A percentile compares a stretch with the other conserved stretches of the same genome.
These are phyloP conservation scores for Logfia minima DNA, from an alignment of 129 eudicot species.

Conservation along the genomic window DNA sequence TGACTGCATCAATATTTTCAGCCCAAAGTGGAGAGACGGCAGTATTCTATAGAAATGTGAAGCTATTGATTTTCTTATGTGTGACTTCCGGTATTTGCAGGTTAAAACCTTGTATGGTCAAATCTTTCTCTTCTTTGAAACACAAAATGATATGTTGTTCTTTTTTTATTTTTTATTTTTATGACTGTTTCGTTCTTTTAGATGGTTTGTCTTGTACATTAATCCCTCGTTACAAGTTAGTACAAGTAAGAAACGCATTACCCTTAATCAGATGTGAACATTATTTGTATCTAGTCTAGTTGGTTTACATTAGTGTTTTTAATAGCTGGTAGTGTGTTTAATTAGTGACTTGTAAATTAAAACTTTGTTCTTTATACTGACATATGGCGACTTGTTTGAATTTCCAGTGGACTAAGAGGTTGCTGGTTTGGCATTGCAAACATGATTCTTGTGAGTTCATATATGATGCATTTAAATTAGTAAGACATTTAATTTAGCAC, in stretches of 20 bases:
- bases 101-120: slow-evolving; percentile 76
- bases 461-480: background rate
- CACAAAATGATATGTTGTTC: slow-evolving; percentile 10
- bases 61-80: slow-evolving; percentile 62
- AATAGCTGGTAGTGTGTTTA: slow-evolving; percentile 10
- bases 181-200: background rate
- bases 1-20: slow-evolving; percentile 95
- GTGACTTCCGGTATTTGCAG: slow-evolving; percentile 89
- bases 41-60: slow-evolving; percentile 67
- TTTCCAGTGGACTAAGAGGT: slow-evolving; percentile 85
- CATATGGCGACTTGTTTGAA: slow-evolving; percentile 33
- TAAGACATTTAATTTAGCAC: background rate
- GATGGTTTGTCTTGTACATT: slow-evolving; percentile 16
- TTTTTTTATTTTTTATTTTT: background rate
- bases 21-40: slow-evolving; percentile 81
- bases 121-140: slow-evolving; percentile 40
- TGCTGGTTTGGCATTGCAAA: slow-evolving; percentile 92
- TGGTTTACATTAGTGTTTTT: background rate
- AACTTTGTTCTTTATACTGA: slow-evolving; percentile 23
- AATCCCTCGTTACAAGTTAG: slow-evolving; percentile 5
- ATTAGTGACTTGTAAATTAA: slow-evolving; percentile 1
- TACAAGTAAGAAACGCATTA: background rate
- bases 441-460: slow-evolving; percentile 92
- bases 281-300: slow-evolving; percentile 3
- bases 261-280: background rate